Percentiles rank a stretch among this genome's conserved stretches.
Conservation (phyloP, 1,139 yeast species). For the Scheffersomyces quercinus region DNA sequence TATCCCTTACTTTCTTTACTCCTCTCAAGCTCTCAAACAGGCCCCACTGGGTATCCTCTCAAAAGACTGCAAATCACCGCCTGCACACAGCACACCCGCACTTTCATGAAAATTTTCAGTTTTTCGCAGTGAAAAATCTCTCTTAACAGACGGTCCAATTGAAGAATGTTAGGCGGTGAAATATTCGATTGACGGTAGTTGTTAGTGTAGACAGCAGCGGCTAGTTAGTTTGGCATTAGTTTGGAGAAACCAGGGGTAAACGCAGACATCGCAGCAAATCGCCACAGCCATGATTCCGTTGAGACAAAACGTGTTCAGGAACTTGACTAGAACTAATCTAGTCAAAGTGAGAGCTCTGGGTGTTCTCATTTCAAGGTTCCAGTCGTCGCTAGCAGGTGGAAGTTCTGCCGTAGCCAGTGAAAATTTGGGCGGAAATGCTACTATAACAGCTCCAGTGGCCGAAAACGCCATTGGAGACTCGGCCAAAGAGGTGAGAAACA, state of each 20-base stretch:
- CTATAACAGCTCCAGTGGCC: not conserved
- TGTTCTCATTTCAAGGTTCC: constrained; percentile 12
- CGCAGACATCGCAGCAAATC: constrained; percentile 7
- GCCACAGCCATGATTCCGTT: constrained; percentile 19
- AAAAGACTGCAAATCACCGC: no score
- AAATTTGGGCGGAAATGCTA: not conserved
- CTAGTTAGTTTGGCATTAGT: no score
- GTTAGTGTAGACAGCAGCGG: no score
- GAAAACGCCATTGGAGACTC: not conserved
- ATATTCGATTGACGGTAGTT: not conserved
- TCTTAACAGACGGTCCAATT: not conserved
- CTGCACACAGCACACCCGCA: no score
- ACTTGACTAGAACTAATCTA: constrained; percentile 15
- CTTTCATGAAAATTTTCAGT: not conserved
- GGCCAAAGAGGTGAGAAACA: not conserved
- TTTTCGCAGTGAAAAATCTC: not conserved
- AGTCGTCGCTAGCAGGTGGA: constrained; percentile 10
- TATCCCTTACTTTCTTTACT: no score
- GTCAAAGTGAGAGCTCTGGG: constrained; percentile 10
- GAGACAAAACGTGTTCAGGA: constrained; percentile 20
- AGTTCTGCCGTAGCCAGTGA: not conserved
- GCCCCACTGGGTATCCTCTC: no score
- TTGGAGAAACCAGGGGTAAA: not conserved
- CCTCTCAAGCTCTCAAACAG: no score
- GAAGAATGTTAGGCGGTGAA: not conserved